phyloP scores from a whole-genome alignment of 345 rosid species.

The Citrus mangshanensis region DNA sequence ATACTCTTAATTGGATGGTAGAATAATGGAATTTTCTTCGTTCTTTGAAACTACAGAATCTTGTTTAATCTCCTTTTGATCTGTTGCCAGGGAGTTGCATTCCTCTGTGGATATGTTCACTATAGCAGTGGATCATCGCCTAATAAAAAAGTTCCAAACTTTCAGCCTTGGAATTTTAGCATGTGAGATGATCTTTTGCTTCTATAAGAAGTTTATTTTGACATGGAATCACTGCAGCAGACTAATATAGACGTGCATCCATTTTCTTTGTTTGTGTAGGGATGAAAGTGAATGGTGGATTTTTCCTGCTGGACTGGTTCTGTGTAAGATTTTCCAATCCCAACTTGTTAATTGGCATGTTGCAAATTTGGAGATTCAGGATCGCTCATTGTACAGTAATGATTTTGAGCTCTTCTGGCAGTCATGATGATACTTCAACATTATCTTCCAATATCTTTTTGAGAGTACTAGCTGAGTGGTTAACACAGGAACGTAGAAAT shows the following conservation, averaged over 20 bases:
- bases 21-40: background rate
- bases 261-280: conserved; percentile 48
- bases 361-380: conserved; percentile 97
- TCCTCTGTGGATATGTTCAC: conserved; percentile 88
- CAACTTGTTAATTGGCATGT: conserved; percentile 94
- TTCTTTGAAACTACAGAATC: background rate
- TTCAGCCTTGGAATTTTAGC: conserved; percentile 97
- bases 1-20: background rate
- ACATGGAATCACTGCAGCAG: background rate
- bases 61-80: background rate
- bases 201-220: background rate
- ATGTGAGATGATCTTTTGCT: conserved; percentile 56
- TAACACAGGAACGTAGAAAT: conserved; percentile 28
- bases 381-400: conserved; percentile 91
- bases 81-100: conserved; percentile 68
- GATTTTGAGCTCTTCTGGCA: conserved; percentile 94
- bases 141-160: conserved; percentile 53
- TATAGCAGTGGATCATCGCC: conserved; percentile 59
- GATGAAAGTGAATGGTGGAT: conserved; percentile 99
- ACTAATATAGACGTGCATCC: conserved; percentile 6
- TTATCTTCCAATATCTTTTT: conserved; percentile 15
- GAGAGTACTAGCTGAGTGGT: conserved; percentile 24
- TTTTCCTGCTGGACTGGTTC: conserved; percentile 85
- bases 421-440: conserved; percentile 44
- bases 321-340: conserved; percentile 85